phyloP scores from a whole-genome alignment of 1,284 basidiomycete genomes.

The Pseudozyma hubeiensis region DNA sequence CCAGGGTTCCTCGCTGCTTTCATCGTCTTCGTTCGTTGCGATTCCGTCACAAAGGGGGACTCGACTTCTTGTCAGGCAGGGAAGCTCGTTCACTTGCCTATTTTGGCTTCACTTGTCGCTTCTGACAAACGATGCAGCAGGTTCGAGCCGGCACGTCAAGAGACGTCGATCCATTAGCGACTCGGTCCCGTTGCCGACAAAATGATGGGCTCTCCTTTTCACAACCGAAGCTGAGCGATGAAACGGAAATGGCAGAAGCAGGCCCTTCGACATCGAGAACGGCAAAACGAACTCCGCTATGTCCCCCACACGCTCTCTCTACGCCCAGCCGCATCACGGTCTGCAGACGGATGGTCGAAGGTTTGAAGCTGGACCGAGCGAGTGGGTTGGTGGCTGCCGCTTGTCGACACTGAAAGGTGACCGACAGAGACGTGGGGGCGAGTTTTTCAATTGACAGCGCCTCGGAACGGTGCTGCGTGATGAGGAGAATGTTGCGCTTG shows the following conservation, averaged over 20 bases:
- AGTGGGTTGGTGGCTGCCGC: neutral
- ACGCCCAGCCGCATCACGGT: conserved; percentile 9
- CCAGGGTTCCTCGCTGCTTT: no score
- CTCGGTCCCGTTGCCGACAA: no score
- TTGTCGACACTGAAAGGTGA: no score
- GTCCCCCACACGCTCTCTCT: conserved; percentile 1
- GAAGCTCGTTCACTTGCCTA: neutral
- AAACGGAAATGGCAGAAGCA: neutral
- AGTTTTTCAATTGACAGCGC: no score
- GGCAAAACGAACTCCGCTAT: neutral
- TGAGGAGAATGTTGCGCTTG: conserved; percentile 4
- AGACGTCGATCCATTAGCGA: neutral
- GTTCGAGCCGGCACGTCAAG: neutral
- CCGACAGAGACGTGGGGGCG: no score
- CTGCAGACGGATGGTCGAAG: no score
- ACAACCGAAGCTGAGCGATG: neutral
- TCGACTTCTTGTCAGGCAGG: no score
- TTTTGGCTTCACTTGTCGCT: neutral
- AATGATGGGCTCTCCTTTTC: neutral
- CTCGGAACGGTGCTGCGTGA: neutral
- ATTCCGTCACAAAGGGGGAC: no score
- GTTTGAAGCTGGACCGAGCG: neutral
- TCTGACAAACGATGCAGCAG: neutral
- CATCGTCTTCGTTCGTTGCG: neutral
- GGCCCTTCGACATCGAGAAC: no score